phyloP scores from a whole-genome alignment of 805 yeast genomes.

The Komagataella pseudopastoris region DNA sequence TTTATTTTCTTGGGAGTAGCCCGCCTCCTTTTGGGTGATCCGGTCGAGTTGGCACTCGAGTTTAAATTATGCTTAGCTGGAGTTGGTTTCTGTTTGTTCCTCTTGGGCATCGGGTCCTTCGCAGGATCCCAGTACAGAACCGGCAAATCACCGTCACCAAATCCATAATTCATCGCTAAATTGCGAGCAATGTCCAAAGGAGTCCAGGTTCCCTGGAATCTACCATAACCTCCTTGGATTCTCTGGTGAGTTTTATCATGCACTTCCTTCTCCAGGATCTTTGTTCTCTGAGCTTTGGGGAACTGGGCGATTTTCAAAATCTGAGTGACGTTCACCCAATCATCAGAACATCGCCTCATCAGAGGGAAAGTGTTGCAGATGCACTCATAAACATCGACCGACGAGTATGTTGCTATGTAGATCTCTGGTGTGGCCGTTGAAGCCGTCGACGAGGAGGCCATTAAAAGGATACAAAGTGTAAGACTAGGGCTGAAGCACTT shows the following conservation, averaged over 20 bases:
- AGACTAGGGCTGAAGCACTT: neutral
- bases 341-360: slow-evolving; percentile 84
- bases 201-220: slow-evolving; percentile 82
- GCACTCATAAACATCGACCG: slow-evolving; percentile 43
- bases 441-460: neutral
- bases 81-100: slow-evolving; percentile 16
- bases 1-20: neutral
- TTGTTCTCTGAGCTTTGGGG: slow-evolving; percentile 69
- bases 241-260: slow-evolving; percentile 56
- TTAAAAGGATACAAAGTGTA: neutral
- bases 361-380: slow-evolving; percentile 52
- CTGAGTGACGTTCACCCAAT: slow-evolving; percentile 90
- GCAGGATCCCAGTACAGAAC: slow-evolving; percentile 42
- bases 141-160: slow-evolving; percentile 34
- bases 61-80: neutral
- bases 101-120: slow-evolving; percentile 28
- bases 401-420: slow-evolving; percentile 31
- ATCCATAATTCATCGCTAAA: slow-evolving; percentile 37
- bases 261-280: slow-evolving; percentile 63
- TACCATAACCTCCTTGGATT: slow-evolving; percentile 76
- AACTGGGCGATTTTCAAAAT: slow-evolving; percentile 66
- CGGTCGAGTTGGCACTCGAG: neutral
- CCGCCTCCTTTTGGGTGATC: neutral
- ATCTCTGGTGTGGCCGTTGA: slow-evolving; percentile 4
- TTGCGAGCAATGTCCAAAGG: slow-evolving; percentile 54